Conservation (phyloP, 768 basidiomycete species). For the Suillus fuscotomentosus region DNA sequence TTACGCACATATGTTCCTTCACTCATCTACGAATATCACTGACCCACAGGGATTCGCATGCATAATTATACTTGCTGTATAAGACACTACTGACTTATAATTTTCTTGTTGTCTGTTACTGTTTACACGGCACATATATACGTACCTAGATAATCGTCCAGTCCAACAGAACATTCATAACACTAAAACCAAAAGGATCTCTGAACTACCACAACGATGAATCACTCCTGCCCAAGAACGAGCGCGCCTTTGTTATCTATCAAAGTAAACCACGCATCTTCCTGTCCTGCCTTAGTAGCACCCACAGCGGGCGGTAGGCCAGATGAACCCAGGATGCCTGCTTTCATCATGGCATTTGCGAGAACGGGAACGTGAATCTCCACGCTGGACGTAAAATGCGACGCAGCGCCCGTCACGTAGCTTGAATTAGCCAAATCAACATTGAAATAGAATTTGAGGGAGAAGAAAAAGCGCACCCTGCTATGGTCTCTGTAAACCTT, state of each 20-base stretch:
- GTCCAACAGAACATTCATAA: neutral
- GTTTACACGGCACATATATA: neutral
- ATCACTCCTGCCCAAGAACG: slow-evolving; percentile 30
- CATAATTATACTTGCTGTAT: neutral
- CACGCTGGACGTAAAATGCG: slow-evolving; percentile 34
- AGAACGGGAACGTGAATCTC: slow-evolving; percentile 56
- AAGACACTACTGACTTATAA: neutral
- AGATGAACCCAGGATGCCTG: slow-evolving; percentile 53
- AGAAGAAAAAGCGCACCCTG: slow-evolving; percentile 37
- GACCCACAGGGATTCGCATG: neutral
- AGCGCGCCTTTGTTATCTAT: slow-evolving; percentile 53
- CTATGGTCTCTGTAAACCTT: slow-evolving; percentile 40
- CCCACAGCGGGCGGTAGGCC: slow-evolving; percentile 43
- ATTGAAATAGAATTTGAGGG: neutral
- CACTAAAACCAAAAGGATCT: neutral
- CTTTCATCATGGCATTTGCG: slow-evolving; percentile 51
- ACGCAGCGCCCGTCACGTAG: slow-evolving; percentile 34
- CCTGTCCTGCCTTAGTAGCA: slow-evolving; percentile 39
- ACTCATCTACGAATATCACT: neutral
- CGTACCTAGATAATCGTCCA: neutral
- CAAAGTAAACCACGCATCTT: slow-evolving; percentile 47
- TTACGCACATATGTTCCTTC: neutral
- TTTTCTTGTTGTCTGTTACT: neutral
- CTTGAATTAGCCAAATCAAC: slow-evolving; percentile 23
- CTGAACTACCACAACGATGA: neutral